Conservation (phyloP, 1,139 yeast species). For the Lodderomyces oxycetoniae region DNA sequence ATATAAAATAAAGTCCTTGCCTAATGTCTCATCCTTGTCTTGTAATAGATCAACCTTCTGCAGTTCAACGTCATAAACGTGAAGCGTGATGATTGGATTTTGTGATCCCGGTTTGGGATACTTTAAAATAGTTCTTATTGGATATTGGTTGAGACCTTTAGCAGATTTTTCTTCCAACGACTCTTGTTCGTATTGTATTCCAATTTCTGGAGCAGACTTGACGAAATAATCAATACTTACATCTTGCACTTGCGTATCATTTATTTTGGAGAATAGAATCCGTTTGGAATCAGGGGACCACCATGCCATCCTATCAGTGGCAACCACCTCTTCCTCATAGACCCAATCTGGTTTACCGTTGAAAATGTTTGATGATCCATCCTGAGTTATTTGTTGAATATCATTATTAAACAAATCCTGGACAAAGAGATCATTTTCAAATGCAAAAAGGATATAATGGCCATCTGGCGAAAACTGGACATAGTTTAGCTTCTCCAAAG, state of each 20-base stretch:
- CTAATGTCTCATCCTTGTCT: constrained; percentile 27
- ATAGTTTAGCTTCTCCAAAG: constrained; percentile 32
- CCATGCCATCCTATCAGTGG: constrained; percentile 68
- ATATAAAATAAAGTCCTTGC: constrained; percentile 57
- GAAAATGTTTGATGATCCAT: constrained; percentile 62
- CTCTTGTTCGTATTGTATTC: constrained; percentile 21
- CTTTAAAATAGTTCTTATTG: constrained; percentile 47
- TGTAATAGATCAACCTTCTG: constrained; percentile 18
- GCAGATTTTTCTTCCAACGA: no score
- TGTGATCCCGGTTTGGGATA: constrained; percentile 88
- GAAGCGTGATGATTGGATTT: constrained; percentile 57
- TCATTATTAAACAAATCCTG: constrained; percentile 27
- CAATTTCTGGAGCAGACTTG: constrained; percentile 31
- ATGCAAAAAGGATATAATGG: constrained; percentile 29
- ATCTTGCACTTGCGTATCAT: constrained; percentile 67
- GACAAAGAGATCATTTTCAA: constrained; percentile 38
- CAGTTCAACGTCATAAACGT: constrained; percentile 36
- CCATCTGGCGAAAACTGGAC: constrained; percentile 43
- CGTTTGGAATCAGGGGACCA: constrained; percentile 75
- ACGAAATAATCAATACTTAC: constrained; percentile 64
- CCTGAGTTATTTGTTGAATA: constrained; percentile 50
- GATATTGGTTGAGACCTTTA: constrained; percentile 65
- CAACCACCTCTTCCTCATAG: constrained; percentile 86
- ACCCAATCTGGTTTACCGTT: constrained; percentile 97
- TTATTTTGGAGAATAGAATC: constrained; percentile 59